Conservation (phyloP, 2,329 filamentous ascomycete genomes). For the Calonectria pauciramosa region DNA sequence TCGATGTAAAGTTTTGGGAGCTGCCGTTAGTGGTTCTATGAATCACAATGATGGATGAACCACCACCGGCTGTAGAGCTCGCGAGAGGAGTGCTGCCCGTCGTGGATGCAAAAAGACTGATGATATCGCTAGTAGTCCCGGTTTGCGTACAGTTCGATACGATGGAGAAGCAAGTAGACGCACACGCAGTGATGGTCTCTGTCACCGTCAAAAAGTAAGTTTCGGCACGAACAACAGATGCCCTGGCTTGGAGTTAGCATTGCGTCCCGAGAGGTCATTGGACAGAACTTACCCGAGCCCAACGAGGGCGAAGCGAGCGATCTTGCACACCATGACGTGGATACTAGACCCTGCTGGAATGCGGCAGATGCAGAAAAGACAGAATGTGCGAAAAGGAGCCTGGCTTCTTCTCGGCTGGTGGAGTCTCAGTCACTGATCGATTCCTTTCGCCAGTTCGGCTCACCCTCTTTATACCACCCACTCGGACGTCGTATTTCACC, state of each 20-base stretch:
- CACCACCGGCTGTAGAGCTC: neutral
- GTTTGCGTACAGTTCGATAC: conserved; percentile 40
- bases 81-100: neutral
- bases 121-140: conserved; percentile 12
- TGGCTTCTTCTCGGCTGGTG: conserved; percentile 28
- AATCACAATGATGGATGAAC: neutral
- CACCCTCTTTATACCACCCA: conserved; percentile 44
- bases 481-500: neutral
- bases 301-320: conserved; percentile 43
- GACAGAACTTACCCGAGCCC: conserved; percentile 45
- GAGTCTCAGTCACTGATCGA: conserved; percentile 37
- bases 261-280: neutral
- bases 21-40: neutral
- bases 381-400: conserved; percentile 44
- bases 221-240: conserved; percentile 40
- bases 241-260: conserved; percentile 39
- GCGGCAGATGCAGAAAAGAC: conserved; percentile 11
- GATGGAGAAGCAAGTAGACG: conserved; percentile 42
- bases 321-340: conserved; percentile 39
- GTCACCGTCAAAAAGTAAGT: conserved; percentile 50
- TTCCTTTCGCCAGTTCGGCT: conserved; percentile 10
- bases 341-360: neutral
- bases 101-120: neutral
- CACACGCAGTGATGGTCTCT: conserved; percentile 48
- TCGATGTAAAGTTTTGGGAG: neutral